A percentile compares a stretch with the other conserved stretches of the same genome.
phyloP scores from a whole-genome alignment of 305 asterid species.

The Fraxinus dipetala region DNA sequence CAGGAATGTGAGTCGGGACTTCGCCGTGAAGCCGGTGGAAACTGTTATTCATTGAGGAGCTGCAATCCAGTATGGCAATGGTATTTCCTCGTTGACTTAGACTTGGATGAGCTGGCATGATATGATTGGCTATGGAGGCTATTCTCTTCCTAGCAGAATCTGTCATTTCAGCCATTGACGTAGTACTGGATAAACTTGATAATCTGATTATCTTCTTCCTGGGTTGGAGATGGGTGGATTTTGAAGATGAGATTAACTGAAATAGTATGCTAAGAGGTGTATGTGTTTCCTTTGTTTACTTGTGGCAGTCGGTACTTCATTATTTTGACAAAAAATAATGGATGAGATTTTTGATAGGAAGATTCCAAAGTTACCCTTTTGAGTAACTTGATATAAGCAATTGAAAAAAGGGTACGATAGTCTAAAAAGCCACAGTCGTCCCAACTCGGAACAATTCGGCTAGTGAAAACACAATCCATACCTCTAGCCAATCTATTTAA shows the following conservation, averaged over 20 bases:
- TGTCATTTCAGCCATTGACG: slow-evolving; percentile 44
- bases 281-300: neutral
- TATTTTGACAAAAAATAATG: neutral
- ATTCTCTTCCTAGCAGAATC: slow-evolving; percentile 45
- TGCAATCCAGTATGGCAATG: slow-evolving; percentile 45
- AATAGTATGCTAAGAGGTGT: neutral
- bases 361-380: neutral
- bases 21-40: slow-evolving; percentile 71
- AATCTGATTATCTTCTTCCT: neutral
- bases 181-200: neutral
- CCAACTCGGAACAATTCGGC: no score
- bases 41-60: slow-evolving; percentile 58
- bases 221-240: neutral
- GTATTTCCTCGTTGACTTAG: neutral
- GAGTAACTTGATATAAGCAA: neutral
- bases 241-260: neutral
- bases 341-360: neutral
- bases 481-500: no score
- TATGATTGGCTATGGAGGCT: slow-evolving; percentile 52
- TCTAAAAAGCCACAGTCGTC: no score
- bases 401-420: neutral
- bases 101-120: slow-evolving; percentile 36
- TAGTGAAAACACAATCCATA: no score
- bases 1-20: slow-evolving; percentile 58
- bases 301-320: neutral